A percentile compares a stretch with the other conserved stretches of the same genome.
phyloP scores from a whole-genome alignment of 306 rosid species.

The Mucuna pruriens region DNA sequence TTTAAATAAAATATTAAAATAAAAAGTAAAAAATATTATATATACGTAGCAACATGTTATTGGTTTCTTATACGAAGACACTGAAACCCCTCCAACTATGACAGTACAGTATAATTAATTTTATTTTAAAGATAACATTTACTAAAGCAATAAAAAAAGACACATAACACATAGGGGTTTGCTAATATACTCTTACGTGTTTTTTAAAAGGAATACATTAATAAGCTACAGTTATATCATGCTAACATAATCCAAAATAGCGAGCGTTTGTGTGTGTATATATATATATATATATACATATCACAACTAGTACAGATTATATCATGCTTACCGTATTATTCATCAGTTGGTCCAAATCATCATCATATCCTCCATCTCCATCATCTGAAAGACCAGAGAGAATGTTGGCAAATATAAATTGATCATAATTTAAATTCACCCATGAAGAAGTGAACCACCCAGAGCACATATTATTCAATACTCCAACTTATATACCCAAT shows the following conservation, averaged over 20 bases:
- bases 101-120: no score
- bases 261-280: background rate
- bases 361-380: conserved; percentile 49
- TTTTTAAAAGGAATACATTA: background rate
- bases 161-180: background rate
- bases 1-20: no score
- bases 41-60: no score
- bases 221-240: background rate
- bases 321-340: conserved; percentile 60
- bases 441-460: conserved; percentile 13
- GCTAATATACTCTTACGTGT: background rate
- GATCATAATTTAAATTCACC: conserved; percentile 3
- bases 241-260: background rate
- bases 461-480: background rate
- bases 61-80: no score
- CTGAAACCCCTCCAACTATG: no score
- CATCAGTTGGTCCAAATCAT: conserved; percentile 61
- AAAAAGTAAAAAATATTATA: no score
- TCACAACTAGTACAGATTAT: conserved; percentile 7
- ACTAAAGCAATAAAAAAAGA: conserved; percentile 4
- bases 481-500: background rate
- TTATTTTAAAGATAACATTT: background rate
- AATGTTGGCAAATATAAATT: conserved; percentile 32
- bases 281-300: no score
- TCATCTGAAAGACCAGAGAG: conserved; percentile 53